Percentiles rank a stretch among this genome's conserved stretches.
Evolutionary conservation across 495 filamentous ascomycete species (phyloP).

Genomic region (Annulohypoxylon moriforme): DNA sequence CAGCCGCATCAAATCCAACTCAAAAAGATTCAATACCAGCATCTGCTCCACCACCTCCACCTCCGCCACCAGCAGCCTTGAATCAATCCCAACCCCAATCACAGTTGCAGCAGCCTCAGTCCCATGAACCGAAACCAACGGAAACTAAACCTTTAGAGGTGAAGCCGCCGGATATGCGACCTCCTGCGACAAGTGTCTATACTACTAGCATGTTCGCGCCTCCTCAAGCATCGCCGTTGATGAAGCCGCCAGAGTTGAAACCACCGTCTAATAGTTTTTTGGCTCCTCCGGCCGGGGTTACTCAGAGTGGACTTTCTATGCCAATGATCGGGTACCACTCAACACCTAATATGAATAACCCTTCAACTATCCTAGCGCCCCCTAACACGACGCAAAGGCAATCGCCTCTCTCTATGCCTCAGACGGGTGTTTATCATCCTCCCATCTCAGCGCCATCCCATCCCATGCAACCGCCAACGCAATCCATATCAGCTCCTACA

Average conservation of each 20-base stretch:
- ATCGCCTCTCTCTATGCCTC: conserved; percentile 55
- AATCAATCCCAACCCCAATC: conserved; percentile 26
- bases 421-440: conserved; percentile 41
- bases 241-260: conserved; percentile 50
- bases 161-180: conserved; percentile 44
- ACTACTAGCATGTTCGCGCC: conserved; percentile 50
- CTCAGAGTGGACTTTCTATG: conserved; percentile 47
- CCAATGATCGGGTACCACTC: conserved; percentile 48
- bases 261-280: conserved; percentile 53
- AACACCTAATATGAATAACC: conserved; percentile 17
- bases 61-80: neutral
- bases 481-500: conserved; percentile 22
- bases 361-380: conserved; percentile 56
- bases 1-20: neutral
- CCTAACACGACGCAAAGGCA: conserved; percentile 57
- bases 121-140: conserved; percentile 22
- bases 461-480: conserved; percentile 34
- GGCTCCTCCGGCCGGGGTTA: conserved; percentile 52
- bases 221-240: conserved; percentile 43
- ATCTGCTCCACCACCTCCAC: neutral
- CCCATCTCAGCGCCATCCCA: conserved; percentile 15
- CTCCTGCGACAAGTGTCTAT: conserved; percentile 38
- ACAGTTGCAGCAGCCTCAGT: no score
- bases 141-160: conserved; percentile 38
- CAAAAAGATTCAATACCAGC: conserved; percentile 12